A percentile compares a stretch with the other conserved stretches of the same genome.
Evolutionary conservation across 306 rosid genomes (phyloP).

Genomic region (Rosa rugosa): DNA sequence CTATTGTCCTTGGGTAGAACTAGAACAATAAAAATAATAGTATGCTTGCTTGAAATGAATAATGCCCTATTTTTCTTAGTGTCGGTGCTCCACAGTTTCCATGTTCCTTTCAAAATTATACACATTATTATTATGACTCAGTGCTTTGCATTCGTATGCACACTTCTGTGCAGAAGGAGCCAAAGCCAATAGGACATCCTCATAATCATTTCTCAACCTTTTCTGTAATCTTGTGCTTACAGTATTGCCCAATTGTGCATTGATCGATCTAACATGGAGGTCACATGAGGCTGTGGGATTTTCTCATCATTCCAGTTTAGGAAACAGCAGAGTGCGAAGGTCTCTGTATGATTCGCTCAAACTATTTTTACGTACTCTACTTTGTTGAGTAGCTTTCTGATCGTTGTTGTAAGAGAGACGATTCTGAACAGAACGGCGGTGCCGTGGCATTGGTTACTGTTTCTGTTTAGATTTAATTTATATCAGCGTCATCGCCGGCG

Average conservation of each 20-base stretch:
- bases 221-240: neutral
- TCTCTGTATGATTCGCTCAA: neutral
- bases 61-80: neutral
- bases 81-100: slow-evolving; percentile 2
- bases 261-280: neutral
- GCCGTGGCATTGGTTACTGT: neutral
- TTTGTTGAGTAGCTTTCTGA: neutral
- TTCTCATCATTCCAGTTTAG: neutral
- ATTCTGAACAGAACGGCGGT: neutral
- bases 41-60: neutral
- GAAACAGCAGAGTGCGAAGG: neutral
- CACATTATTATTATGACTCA: neutral
- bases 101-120: neutral
- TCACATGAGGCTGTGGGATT: neutral
- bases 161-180: neutral
- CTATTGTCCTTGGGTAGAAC: neutral
- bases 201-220: neutral
- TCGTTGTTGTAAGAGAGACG: neutral
- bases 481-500: neutral
- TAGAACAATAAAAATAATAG: neutral
- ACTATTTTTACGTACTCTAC: neutral
- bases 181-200: slow-evolving; percentile 4
- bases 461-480: neutral
- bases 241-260: neutral
- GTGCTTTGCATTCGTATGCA: neutral